These are phyloP conservation scores for Thielaviopsis euricoi DNA, from an alignment of 2,329 filamentous ascomycete genomes.

Conservation along the genomic window DNA sequence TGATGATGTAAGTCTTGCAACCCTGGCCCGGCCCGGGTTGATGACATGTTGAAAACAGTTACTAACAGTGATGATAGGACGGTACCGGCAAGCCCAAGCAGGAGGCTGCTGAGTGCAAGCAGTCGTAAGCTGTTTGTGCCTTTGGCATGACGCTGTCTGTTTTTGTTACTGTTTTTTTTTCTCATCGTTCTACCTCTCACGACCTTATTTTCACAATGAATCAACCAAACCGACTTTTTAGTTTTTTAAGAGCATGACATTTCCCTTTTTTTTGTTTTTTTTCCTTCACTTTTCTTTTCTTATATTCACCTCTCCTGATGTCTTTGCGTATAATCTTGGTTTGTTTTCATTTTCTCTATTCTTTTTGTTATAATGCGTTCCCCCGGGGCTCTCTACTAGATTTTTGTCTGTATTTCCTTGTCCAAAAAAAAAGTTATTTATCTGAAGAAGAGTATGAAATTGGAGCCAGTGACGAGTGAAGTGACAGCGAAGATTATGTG, in stretches of 20 bases:
- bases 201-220: neutral
- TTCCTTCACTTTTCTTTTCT: neutral
- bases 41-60: slow-evolving; percentile 10
- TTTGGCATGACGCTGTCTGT: neutral
- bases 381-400: neutral
- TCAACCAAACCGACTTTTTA: neutral
- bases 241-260: neutral
- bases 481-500: too few relatives aligned
- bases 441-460: neutral
- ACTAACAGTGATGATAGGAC: slow-evolving; percentile 36
- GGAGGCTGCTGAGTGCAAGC: slow-evolving; percentile 90
- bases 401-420: slow-evolving; percentile 1
- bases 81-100: slow-evolving; percentile 82
- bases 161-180: slow-evolving; percentile 7
- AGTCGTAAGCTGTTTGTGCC: slow-evolving; percentile 45
- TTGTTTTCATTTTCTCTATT: neutral
- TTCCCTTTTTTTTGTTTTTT: neutral
- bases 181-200: neutral
- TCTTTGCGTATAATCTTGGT: neutral
- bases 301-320: neutral
- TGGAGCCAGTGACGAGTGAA: too few relatives aligned
- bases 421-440: neutral
- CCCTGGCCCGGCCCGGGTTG: too few relatives aligned
- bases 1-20: slow-evolving; percentile 45
- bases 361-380: too few relatives aligned